Percentiles rank a stretch among this genome's conserved stretches.
phyloP scores from a whole-genome alignment of 2,329 filamentous ascomycete species.

The Claviceps citrina region DNA sequence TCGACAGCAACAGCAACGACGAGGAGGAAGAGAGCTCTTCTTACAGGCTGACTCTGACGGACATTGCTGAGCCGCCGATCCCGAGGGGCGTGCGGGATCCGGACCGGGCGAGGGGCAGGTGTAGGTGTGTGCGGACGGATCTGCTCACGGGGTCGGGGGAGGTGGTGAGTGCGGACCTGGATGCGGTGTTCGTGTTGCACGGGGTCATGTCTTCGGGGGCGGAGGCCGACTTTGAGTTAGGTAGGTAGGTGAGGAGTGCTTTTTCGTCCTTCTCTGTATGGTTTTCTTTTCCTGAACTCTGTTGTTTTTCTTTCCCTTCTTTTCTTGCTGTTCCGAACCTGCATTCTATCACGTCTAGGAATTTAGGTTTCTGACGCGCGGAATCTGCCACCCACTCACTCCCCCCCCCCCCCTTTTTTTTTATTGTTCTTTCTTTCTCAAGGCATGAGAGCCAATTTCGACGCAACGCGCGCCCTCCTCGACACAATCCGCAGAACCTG shows the following conservation, averaged over 20 bases:
- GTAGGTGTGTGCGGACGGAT: slow-evolving; percentile 7
- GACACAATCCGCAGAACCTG: no score
- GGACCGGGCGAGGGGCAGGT: no score
- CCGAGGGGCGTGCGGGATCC: slow-evolving; percentile 22
- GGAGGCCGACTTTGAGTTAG: slow-evolving; percentile 38
- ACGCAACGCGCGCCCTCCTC: no score
- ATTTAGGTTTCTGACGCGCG: no score
- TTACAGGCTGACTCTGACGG: slow-evolving; percentile 35
- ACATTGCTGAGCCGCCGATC: slow-evolving; percentile 35
- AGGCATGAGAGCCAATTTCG: no score
- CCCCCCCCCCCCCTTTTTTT: no score
- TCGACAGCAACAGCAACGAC: no score
- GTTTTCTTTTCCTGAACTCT: no score
- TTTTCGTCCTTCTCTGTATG: background rate
- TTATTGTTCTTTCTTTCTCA: no score
- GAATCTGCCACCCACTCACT: no score
- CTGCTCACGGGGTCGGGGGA: slow-evolving; percentile 1
- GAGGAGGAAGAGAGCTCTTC: slow-evolving; percentile 9
- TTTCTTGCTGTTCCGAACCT: background rate
- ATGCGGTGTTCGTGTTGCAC: slow-evolving; percentile 41
- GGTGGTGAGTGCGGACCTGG: slow-evolving; percentile 17
- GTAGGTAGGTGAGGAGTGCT: background rate
- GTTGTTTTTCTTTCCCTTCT: background rate
- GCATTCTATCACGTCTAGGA: no score
- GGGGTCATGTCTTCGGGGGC: slow-evolving; percentile 48